phyloP scores from a whole-genome alignment of 139 green algal species.

The Mesotaenium endlicherianum region DNA sequence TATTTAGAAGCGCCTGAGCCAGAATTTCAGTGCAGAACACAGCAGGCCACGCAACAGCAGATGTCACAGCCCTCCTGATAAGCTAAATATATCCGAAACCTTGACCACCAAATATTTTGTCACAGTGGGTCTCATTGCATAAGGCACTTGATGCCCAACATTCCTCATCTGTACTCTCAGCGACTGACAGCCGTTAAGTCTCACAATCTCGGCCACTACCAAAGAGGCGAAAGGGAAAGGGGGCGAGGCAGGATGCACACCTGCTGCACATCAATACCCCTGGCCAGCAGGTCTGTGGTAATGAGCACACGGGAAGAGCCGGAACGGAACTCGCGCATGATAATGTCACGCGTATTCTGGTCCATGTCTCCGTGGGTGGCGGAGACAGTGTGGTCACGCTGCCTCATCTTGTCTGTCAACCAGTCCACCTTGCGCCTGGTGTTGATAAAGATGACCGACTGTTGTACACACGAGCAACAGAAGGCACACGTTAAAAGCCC shows the following conservation, averaged over 20 bases:
- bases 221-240: too few relatives aligned
- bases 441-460: slow-evolving; percentile 99
- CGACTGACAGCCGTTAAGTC: not conserved
- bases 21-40: too few relatives aligned
- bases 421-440: slow-evolving; percentile 99
- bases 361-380: slow-evolving; percentile 99
- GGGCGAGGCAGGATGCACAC: too few relatives aligned
- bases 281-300: slow-evolving; percentile 98
- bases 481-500: too few relatives aligned
- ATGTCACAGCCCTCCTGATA: too few relatives aligned
- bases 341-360: slow-evolving; percentile 99
- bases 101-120: not conserved
- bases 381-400: slow-evolving; percentile 97
- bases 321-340: slow-evolving; percentile 99
- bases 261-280: slow-evolving; percentile 97
- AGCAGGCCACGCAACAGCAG: too few relatives aligned
- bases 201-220: too few relatives aligned
- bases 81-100: not conserved
- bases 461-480: too few relatives aligned
- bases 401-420: slow-evolving; percentile 99
- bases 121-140: not conserved
- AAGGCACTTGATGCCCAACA: not conserved
- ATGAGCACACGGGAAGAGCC: slow-evolving; percentile 98
- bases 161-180: not conserved
- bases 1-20: too few relatives aligned